Evolutionary conservation across 495 filamentous ascomycete genomes (phyloP), one percentile per base, ranked within the genome.

Genomic region (Aspergillus wentii): DNA sequence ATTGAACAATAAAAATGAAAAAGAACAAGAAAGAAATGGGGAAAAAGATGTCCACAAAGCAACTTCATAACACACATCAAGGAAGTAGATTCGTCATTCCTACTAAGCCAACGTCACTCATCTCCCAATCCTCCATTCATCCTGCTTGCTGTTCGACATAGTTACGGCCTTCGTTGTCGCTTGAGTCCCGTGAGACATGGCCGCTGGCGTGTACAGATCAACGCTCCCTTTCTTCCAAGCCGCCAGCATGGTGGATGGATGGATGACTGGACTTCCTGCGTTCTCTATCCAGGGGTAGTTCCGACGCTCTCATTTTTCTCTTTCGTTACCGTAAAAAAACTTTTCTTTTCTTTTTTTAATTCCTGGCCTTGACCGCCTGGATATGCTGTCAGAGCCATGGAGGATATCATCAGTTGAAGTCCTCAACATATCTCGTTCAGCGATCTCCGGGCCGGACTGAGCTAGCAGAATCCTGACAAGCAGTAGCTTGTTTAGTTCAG

Each of bases 1-100:
- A 33, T 34, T 29, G 37, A 29, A 33, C 39, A 44, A 21, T 39
- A 56, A 46, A 38, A 53, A 36, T 44, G 35, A 46, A 52, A 57
- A 47, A 46, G 46, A 44, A 35, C 13, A 40, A 44, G 20, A 40
- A 29, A 41, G 34, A 38, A 40, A 39, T 11, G 38, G 42, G 20
- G 37, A 29, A 41, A 36, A 38, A 40, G 36, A 31, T 65, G 51
- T 56, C 51, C 41, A 51, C 52, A 50, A 43, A 56, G 58, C 55
- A 61, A 54, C 61, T 36, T 64, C 64, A 49, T 62, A 59, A 57
- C 53, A 58, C 49, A 53, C 55, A 52, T 53, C 52, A 62, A 55
- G 41, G 35, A 56, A 58, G 52, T 55, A 54, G 45, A 29, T 29
- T 13, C 26, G 4, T n/a, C n/a, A n/a, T n/a, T n/a, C n/a, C 40